Conservation (phyloP, 345 rosid genomes). For the Dimocarpus longan region DNA sequence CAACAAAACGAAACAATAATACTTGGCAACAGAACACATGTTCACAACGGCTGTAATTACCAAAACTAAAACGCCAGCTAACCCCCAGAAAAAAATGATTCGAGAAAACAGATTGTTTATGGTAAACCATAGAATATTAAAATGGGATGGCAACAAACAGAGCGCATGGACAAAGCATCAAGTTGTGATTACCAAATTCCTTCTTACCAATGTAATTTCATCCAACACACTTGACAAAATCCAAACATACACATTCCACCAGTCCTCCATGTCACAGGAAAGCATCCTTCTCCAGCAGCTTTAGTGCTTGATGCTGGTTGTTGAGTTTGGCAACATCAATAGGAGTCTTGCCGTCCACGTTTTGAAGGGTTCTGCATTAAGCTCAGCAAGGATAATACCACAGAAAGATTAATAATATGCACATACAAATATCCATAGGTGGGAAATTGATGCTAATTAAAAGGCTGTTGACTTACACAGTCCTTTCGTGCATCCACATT, state of each 20-base stretch:
- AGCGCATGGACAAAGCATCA: not conserved
- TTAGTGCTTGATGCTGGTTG: constrained; percentile 84
- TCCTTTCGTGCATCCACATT: constrained; percentile 91
- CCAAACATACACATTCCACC: constrained; percentile 5
- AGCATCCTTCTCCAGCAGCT: constrained; percentile 94
- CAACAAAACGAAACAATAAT: constrained; percentile 1
- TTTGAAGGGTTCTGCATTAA: constrained; percentile 76
- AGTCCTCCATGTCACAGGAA: constrained; percentile 55
- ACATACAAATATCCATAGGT: not conserved
- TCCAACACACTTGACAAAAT: constrained; percentile 18
- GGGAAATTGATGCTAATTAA: not conserved
- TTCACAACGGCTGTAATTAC: constrained; percentile 1
- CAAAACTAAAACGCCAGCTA: not conserved
- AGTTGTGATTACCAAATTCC: not conserved
- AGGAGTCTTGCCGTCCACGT: constrained; percentile 96
- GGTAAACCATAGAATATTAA: not conserved
- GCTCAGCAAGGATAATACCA: not conserved
- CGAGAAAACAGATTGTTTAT: not conserved
- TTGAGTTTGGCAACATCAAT: constrained; percentile 94
- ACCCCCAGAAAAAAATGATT: not conserved
- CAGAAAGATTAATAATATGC: not conserved
- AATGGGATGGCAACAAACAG: not conserved
- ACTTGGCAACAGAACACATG: not conserved
- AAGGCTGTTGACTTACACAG: constrained; percentile 72
- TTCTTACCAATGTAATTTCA: not conserved